These are phyloP conservation scores for Fusarium sp. DNA, from an alignment of 2,329 filamentous ascomycete genomes.

Conservation along the genomic window DNA sequence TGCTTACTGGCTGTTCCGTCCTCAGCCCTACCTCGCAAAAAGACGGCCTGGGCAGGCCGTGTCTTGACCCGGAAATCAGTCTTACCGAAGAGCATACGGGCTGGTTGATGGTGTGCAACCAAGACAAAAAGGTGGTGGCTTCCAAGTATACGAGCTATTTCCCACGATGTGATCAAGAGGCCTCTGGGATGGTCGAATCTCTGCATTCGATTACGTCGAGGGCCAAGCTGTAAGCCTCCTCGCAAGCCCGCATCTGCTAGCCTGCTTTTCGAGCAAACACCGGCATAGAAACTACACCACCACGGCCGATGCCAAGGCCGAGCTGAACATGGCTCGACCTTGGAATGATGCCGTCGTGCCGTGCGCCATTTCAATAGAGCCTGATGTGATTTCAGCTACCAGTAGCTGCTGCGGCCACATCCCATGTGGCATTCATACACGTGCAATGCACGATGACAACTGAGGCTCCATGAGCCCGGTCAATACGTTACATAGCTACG, in stretches of 20 bases:
- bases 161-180: neutral
- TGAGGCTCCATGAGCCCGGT: neutral
- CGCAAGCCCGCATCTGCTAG: conserved; percentile 1
- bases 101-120: neutral
- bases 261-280: neutral
- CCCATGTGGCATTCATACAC: neutral
- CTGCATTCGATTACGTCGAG: neutral
- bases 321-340: neutral
- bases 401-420: neutral
- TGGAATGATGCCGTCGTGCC: neutral
- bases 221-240: neutral
- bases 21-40: neutral
- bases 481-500: neutral
- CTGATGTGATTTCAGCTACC: neutral
- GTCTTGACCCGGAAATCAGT: neutral
- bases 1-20: neutral
- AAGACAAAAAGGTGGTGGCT: neutral
- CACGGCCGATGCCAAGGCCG: neutral
- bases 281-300: neutral
- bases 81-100: neutral
- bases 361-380: neutral
- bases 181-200: neutral
- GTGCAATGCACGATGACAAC: neutral
- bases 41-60: neutral
- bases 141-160: neutral